Evolutionary conservation across 2,329 filamentous ascomycete genomes (phyloP), one percentile per base, ranked within the genome.

Genomic region (Apiospora pterosperma): DNA sequence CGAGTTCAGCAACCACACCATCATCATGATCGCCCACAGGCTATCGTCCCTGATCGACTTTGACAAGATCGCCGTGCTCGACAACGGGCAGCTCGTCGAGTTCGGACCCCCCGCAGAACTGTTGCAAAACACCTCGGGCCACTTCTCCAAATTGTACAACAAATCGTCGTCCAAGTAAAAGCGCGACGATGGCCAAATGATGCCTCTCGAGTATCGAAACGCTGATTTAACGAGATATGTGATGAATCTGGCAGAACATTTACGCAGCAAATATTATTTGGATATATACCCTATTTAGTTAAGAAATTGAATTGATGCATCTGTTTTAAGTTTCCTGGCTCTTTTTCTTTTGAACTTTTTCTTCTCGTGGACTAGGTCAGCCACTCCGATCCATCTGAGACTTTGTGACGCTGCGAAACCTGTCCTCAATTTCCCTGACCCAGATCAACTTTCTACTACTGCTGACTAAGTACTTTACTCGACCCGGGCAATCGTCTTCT

Each of bases 1-100:
- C 12, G 2, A 19, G 3, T 77, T 77, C 58, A 66, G 71, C 1
- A 65, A 69, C 11, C 69, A 74, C 4, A 75, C 75, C 5, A 70
- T 77, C 28, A 71, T 77, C 59, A 75, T 76, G 73, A 77, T 77
- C 62, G 74, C 76, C 3, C 76, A 77, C 61, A 69, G 75, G 0
- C 67, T 76, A 3, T 69, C 75, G 36, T 75, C 74, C 1, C 62
- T 77, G 11, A 69, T 77, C 7, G 75, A 77, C 59, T 76, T 77
- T 68, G 75, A 77, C 58, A 72, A 69, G 36, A 69, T 77, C 42
- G 74, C 71, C 1, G 74, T 77, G 36, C 66, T 77, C 11, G 73
- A 76, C 34, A 67, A 61, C 21, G 75, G 76, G 0, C 61, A 38
- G 6, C 58, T 77, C 12, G 73, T 72, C 0, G 75, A 76, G 61